Evolutionary conservation across 75 land plant genomes (phyloP), one percentile per base, ranked within the genome.

Genomic region (Selaginella moellendorffii): DNA sequence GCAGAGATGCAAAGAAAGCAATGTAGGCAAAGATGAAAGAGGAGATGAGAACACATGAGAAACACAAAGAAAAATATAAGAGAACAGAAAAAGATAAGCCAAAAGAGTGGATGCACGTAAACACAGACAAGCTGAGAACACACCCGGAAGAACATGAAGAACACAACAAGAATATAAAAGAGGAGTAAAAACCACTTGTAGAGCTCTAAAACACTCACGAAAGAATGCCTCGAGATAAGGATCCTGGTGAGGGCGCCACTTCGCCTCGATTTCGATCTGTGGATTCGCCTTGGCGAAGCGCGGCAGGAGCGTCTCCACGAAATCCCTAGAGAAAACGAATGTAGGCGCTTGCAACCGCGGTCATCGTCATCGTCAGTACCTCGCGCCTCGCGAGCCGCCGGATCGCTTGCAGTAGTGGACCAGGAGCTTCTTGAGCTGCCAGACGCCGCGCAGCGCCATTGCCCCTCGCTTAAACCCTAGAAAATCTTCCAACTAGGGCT

Each of bases 261-360:
- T 68, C 29, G 89, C 77, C 28, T 74, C 76, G 10, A 85, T 76
- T 65, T 85, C 89, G 26, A 88, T 78, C 54, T 88, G 95, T 14
- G 95, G 95, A 62, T 88, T 88, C 10, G 53, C 51, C 65, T 72
- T 76, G 65, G 77, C 81, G 27, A 88, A 79, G 24, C 71, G 62
- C 21, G 85, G 86, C 51, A 88, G 46, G 19, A 78, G 63, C 17
- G 67, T 68, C 26, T 79, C 80, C 70, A 88, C 84, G 62, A 88
- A 85, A 54, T 82, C 85, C 75, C 95, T 85, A 74, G 56, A 65
- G 9, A 52, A 20, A 12, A 24, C 42, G 46, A 5, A 36, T 36
- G 14, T 36, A 36, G n/a, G n/a, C n/a, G n/a, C n/a, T n/a, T n/a
- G n/a, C n/a, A n/a, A n/a, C n/a, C n/a, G n/a, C n/a, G n/a, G n/a